These are phyloP conservation scores for Lachancea quebecensis DNA, from an alignment of 805 yeast species.

Conservation along the genomic window DNA sequence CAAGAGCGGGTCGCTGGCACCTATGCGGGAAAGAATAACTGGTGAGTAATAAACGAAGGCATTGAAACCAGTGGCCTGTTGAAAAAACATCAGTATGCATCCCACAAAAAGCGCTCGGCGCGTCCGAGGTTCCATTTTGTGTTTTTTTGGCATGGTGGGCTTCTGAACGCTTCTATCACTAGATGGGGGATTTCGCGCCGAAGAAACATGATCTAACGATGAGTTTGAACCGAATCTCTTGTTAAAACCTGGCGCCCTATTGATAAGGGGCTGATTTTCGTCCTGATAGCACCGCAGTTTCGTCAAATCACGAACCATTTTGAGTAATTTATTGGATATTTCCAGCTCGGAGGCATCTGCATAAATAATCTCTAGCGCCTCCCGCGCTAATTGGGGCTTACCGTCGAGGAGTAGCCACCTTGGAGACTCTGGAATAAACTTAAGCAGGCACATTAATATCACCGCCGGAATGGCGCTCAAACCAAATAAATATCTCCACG, in stretches of 20 bases:
- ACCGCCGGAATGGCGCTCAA: slow-evolving; percentile 38
- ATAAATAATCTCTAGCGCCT: slow-evolving; percentile 39
- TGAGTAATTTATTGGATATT: slow-evolving; percentile 39
- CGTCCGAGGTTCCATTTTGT: slow-evolving; percentile 29
- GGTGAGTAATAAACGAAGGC: slow-evolving; percentile 60
- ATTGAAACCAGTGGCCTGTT: slow-evolving; percentile 57
- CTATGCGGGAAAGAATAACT: slow-evolving; percentile 46
- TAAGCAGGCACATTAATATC: slow-evolving; percentile 31
- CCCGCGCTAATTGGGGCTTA: slow-evolving; percentile 32
- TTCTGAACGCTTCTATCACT: neutral
- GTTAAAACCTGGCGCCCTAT: slow-evolving; percentile 30
- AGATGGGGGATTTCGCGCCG: neutral
- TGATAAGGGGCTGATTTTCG: slow-evolving; percentile 22
- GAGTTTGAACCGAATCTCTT: slow-evolving; percentile 4
- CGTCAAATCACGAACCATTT: slow-evolving; percentile 40
- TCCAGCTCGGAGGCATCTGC: slow-evolving; percentile 38
- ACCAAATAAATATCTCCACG: slow-evolving; percentile 38
- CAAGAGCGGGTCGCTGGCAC: slow-evolving; percentile 46
- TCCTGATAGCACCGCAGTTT: slow-evolving; percentile 29
- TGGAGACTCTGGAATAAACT: slow-evolving; percentile 47
- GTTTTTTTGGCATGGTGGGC: slow-evolving; percentile 1
- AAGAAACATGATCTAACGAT: slow-evolving; percentile 3
- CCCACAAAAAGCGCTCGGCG: slow-evolving; percentile 40
- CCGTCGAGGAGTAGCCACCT: slow-evolving; percentile 36
- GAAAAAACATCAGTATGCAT: slow-evolving; percentile 47